These are phyloP conservation scores for Aspergillus japonicus DNA, from an alignment of 2,329 filamentous ascomycete genomes.

Conservation along the genomic window DNA sequence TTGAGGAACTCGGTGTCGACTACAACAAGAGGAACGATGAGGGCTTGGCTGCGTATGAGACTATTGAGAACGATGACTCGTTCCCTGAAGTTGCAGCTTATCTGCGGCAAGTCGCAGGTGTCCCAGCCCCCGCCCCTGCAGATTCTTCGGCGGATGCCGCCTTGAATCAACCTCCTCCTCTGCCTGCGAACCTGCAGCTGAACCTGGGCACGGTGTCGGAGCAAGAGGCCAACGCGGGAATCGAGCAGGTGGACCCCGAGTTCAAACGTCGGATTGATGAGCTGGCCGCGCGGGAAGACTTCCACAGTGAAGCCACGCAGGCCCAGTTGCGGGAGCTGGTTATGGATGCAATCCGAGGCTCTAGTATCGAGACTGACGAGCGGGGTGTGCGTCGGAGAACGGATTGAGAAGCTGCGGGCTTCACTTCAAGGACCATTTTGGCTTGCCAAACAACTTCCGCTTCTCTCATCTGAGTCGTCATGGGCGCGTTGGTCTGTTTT, in stretches of 20 bases:
- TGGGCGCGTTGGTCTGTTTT: not conserved
- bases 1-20: constrained; percentile 79
- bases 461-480: not conserved
- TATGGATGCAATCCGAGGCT: constrained; percentile 71
- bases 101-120: constrained; percentile 49
- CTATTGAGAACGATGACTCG: constrained; percentile 74
- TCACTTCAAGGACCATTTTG: not conserved
- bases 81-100: constrained; percentile 74
- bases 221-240: constrained; percentile 54
- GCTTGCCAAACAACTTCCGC: not conserved
- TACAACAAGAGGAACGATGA: constrained; percentile 65
- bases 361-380: constrained; percentile 59
- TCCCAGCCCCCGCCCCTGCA: constrained; percentile 23
- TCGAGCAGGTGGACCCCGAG: constrained; percentile 71
- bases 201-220: constrained; percentile 73
- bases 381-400: constrained; percentile 64
- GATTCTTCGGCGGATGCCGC: constrained; percentile 31
- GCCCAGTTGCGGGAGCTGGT: constrained; percentile 74
- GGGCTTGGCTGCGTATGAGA: constrained; percentile 76
- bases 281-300: constrained; percentile 78
- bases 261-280: constrained; percentile 86
- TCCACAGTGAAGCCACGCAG: constrained; percentile 77
- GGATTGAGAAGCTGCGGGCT: constrained; percentile 43
- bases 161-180: constrained; percentile 55
- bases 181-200: constrained; percentile 75